These are phyloP conservation scores for Cryptococcus neoformans DNA, from an alignment of 1,284 basidiomycete species.

Conservation along the genomic window DNA sequence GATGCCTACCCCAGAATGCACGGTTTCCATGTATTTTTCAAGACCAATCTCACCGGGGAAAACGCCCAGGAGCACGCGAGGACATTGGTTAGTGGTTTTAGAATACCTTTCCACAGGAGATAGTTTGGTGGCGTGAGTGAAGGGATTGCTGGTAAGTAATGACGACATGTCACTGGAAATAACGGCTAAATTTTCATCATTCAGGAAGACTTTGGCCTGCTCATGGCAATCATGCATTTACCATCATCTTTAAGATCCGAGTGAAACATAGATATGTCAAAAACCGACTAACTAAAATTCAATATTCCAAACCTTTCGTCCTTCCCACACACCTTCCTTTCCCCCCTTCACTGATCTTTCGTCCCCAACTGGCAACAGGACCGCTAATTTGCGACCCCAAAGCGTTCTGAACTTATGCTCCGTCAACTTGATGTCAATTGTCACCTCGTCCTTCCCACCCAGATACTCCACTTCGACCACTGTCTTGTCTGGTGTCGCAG, in stretches of 20 bases:
- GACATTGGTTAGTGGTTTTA: conserved; percentile 80
- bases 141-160: background rate
- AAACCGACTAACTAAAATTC: background rate
- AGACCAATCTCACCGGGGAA: conserved; percentile 76
- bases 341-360: conserved; percentile 24
- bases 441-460: conserved; percentile 25
- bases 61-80: conserved; percentile 83
- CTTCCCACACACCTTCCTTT: conserved; percentile 18
- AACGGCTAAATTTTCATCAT: background rate
- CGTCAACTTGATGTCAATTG: conserved; percentile 33
- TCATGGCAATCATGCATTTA: background rate
- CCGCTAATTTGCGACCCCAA: conserved; percentile 44
- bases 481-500: conserved; percentile 34
- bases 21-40: conserved; percentile 88
- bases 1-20: conserved; percentile 79
- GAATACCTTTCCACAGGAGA: conserved; percentile 68
- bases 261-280: no score
- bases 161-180: background rate
- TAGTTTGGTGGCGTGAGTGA: conserved; percentile 8
- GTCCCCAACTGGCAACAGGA: conserved; percentile 46
- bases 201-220: background rate
- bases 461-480: conserved; percentile 40
- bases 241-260: background rate
- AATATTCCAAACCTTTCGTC: conserved; percentile 13
- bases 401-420: conserved; percentile 45